Percentiles rank a stretch among this genome's conserved stretches.
Conservation (phyloP, 176 grass and related monocot species). For the Oryza australiensis region DNA sequence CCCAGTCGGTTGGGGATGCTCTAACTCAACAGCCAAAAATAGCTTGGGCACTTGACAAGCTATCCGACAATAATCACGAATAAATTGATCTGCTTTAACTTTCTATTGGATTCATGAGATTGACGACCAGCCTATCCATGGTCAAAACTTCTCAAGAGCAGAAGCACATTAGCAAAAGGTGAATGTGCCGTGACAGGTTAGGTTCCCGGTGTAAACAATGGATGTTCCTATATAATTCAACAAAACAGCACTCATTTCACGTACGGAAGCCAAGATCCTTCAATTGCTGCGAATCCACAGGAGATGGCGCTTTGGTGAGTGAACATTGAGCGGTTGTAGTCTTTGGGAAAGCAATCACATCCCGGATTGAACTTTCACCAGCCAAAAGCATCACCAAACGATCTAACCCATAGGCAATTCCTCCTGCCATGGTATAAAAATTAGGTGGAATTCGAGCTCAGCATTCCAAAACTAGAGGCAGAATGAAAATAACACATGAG, state of each 20-base stretch:
- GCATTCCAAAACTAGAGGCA: neutral
- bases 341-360: conserved; percentile 96
- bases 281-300: conserved; percentile 74
- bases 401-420: conserved; percentile 97
- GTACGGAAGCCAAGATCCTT: conserved; percentile 65
- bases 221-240: conserved; percentile 4
- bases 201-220: neutral
- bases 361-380: conserved; percentile 72
- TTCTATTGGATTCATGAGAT: neutral
- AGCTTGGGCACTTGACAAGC: neutral
- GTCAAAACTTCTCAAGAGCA: neutral
- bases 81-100: neutral
- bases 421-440: conserved; percentile 46
- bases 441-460: neutral
- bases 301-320: conserved; percentile 81
- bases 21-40: no score
- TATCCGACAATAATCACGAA: neutral
- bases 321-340: conserved; percentile 91
- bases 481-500: neutral
- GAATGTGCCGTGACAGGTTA: neutral
- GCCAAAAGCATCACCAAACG: conserved; percentile 96
- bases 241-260: neutral
- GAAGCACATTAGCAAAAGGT: conserved; percentile 4
- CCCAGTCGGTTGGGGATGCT: no score
- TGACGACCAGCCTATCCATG: neutral